Evolutionary conservation across 345 rosid species (phyloP).

Genomic region (Kandelia obovata): DNA sequence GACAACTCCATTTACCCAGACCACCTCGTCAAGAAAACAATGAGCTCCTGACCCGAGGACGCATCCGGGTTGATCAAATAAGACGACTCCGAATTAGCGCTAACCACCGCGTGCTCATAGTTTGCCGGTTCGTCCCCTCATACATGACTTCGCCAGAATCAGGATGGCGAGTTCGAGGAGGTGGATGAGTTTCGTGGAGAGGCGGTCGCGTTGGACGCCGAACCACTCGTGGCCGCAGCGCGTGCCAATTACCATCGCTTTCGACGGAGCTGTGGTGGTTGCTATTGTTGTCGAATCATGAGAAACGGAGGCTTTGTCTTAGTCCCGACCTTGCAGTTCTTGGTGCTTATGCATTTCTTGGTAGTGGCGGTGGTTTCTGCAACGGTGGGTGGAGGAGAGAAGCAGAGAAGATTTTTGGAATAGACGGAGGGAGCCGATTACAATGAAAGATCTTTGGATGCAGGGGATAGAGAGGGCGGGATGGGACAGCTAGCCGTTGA

Average conservation of each 20-base stretch:
- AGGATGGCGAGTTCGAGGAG: conserved; percentile 71
- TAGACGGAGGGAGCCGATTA: conserved; percentile 69
- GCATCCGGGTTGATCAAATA: conserved; percentile 69
- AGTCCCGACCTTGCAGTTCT: conserved; percentile 12
- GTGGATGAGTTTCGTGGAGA: conserved; percentile 58
- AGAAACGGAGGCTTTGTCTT: conserved; percentile 29
- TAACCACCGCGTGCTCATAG: conserved; percentile 70
- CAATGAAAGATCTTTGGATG: conserved; percentile 31
- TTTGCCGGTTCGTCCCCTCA: conserved; percentile 80
- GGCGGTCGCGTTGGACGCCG: conserved; percentile 80
- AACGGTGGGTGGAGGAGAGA: conserved; percentile 37
- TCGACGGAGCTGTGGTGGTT: conserved; percentile 27
- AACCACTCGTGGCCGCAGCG: conserved; percentile 90
- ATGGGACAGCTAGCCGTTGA: no score
- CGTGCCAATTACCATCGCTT: conserved; percentile 79
- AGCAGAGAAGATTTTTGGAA: conserved; percentile 54
- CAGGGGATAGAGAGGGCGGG: neutral
- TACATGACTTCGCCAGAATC: conserved; percentile 65
- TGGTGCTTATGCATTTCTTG: conserved; percentile 63
- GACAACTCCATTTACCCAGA: neutral
- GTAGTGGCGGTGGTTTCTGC: conserved; percentile 17
- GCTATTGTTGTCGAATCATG: conserved; percentile 26
- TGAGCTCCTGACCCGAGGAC: conserved; percentile 67
- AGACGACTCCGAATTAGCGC: conserved; percentile 78
- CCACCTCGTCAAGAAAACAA: conserved; percentile 68